A percentile compares a stretch with the other conserved stretches of the same genome.
Evolutionary conservation across 345 rosid genomes (phyloP).

Genomic region (Populus tremula): DNA sequence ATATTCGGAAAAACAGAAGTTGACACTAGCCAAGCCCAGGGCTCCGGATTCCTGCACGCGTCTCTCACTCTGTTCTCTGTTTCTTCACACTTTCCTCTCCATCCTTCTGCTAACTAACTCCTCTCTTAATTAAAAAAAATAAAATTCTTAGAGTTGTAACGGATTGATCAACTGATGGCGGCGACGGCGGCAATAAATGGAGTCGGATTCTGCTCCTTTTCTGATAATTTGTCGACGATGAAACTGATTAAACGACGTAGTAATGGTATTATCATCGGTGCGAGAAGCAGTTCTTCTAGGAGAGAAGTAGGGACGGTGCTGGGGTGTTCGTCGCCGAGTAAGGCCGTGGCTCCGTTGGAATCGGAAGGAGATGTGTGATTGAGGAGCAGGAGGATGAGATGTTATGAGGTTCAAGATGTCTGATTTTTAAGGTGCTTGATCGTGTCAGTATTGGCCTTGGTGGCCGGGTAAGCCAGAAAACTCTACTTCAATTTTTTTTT

Average conservation of each 20-base stretch:
- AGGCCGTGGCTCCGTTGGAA: constrained; percentile 38
- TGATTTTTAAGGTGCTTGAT: constrained; percentile 71
- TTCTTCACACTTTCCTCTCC: constrained; percentile 20
- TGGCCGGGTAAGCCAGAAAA: constrained; percentile 57
- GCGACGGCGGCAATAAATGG: constrained; percentile 26
- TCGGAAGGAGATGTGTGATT: constrained; percentile 29
- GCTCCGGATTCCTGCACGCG: constrained; percentile 67
- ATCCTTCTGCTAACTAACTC: not conserved
- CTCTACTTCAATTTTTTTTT: not conserved
- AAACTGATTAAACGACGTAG: constrained; percentile 26
- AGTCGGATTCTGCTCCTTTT: constrained; percentile 28
- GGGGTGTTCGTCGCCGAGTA: constrained; percentile 41
- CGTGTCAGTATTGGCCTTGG: constrained; percentile 82
- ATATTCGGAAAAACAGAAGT: constrained; percentile 41
- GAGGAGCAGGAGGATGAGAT: constrained; percentile 33
- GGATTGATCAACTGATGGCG: not conserved
- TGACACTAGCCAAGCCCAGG: constrained; percentile 60
- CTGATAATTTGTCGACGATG: constrained; percentile 32
- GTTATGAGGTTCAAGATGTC: constrained; percentile 73
- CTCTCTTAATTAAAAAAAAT: not conserved
- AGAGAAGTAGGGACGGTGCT: constrained; percentile 26
- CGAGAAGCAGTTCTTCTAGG: constrained; percentile 1
- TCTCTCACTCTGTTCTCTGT: constrained; percentile 40
- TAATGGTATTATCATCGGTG: constrained; percentile 16
- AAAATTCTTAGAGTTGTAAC: not conserved